These are phyloP conservation scores for Elongisporangium senticosum DNA, from an alignment of 352 stramenopile genomes.

Conservation along the genomic window DNA sequence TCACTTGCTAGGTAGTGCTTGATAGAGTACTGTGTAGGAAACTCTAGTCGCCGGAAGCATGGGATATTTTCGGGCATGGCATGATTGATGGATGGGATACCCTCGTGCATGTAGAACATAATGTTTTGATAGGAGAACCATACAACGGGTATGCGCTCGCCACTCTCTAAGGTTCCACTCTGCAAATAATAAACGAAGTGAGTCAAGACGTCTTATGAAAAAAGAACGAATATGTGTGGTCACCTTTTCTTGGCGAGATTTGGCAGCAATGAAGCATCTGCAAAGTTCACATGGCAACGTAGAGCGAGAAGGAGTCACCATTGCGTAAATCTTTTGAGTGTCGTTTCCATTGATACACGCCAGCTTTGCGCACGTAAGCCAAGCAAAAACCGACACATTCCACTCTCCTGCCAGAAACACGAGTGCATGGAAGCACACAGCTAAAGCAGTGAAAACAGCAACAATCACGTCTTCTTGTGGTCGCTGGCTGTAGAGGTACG, in stretches of 20 bases:
- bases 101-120: conserved; percentile 58
- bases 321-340: conserved; percentile 22
- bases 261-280: conserved; percentile 19
- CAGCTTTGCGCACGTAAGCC: too few relatives aligned
- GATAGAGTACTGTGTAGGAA: too few relatives aligned
- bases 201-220: conserved; percentile 3
- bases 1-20: too few relatives aligned
- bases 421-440: conserved; percentile 47
- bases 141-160: conserved; percentile 29
- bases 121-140: conserved; percentile 81
- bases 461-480: conserved; percentile 30
- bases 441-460: conserved; percentile 35
- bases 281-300: conserved; percentile 57
- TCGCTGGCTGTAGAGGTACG: too few relatives aligned
- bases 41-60: too few relatives aligned
- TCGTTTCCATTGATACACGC: too few relatives aligned
- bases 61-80: too few relatives aligned
- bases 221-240: neutral
- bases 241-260: conserved; percentile 6
- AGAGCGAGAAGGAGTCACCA: conserved; percentile 45
- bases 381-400: too few relatives aligned
- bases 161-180: conserved; percentile 2
- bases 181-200: too few relatives aligned
- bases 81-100: too few relatives aligned
- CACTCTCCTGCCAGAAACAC: neutral